Conservation (phyloP, 768 basidiomycete genomes). For the Collybia sordida region DNA sequence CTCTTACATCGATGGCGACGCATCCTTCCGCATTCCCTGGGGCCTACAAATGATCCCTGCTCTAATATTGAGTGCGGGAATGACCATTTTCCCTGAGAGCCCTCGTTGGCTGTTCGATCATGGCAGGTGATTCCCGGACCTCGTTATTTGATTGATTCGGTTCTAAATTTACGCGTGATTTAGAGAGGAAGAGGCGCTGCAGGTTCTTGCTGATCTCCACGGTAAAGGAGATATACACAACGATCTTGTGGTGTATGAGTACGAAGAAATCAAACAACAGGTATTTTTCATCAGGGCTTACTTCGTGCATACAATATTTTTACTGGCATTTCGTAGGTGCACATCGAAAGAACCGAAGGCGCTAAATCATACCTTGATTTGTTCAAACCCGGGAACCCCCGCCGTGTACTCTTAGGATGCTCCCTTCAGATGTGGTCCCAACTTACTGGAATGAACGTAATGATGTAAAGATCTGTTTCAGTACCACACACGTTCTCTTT, state of each 20-base stretch:
- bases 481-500: not conserved
- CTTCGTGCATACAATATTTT: not conserved
- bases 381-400: slow-evolving; percentile 61
- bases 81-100: slow-evolving; percentile 67
- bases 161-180: not conserved
- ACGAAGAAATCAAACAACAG: slow-evolving; percentile 62
- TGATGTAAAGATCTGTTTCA: slow-evolving; percentile 53
- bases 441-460: slow-evolving; percentile 75
- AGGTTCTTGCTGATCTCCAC: slow-evolving; percentile 75
- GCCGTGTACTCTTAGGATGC: slow-evolving; percentile 69
- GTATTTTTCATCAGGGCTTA: slow-evolving; percentile 6
- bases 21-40: slow-evolving; percentile 82
- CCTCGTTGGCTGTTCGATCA: slow-evolving; percentile 74
- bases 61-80: slow-evolving; percentile 63
- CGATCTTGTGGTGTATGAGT: slow-evolving; percentile 69
- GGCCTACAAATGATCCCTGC: slow-evolving; percentile 80
- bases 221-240: slow-evolving; percentile 57
- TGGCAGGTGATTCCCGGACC: slow-evolving; percentile 34
- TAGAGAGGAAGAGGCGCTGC: slow-evolving; percentile 61
- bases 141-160: not conserved
- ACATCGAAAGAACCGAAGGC: slow-evolving; percentile 66
- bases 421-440: slow-evolving; percentile 84
- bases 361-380: slow-evolving; percentile 71
- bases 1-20: slow-evolving; percentile 67
- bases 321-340: slow-evolving; percentile 24